These are phyloP conservation scores for Exsudoporus floridanus DNA, from an alignment of 1,284 basidiomycete genomes.

Conservation along the genomic window DNA sequence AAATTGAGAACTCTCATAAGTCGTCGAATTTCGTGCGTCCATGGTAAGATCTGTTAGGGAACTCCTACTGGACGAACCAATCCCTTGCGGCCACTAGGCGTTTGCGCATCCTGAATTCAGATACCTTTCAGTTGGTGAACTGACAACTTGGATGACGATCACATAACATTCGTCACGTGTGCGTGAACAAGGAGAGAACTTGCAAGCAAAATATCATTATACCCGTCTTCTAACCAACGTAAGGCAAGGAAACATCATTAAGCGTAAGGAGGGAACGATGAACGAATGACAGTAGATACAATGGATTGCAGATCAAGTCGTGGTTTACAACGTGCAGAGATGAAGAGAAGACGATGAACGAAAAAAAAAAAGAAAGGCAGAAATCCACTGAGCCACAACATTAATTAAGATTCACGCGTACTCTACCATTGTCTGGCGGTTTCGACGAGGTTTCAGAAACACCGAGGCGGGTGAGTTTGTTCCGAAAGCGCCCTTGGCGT, in stretches of 20 bases:
- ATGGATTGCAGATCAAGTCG: conserved; percentile 28
- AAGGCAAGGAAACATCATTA: conserved; percentile 1
- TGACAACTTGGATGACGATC: too few species aligned
- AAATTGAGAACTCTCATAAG: too few species aligned
- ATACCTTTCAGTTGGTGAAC: too few species aligned
- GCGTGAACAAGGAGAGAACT: too few species aligned
- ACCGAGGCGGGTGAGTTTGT: conserved; percentile 30
- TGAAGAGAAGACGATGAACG: conserved; percentile 14
- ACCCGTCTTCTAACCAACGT: conserved; percentile 1
- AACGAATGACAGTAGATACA: conserved; percentile 16
- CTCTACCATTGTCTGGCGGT: conserved; percentile 37
- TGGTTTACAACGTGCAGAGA: conserved; percentile 32
- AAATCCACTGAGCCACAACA: conserved; percentile 20
- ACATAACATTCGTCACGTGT: too few species aligned
- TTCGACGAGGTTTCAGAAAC: conserved; percentile 30
- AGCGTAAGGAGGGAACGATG: conserved; percentile 7
- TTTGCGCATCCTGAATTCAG: too few species aligned
- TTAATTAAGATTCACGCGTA: conserved; percentile 38
- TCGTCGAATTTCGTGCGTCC: too few species aligned
- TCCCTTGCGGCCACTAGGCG: too few species aligned
- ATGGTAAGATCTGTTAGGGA: too few species aligned
- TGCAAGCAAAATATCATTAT: conserved; percentile 5
- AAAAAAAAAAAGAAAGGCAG: conserved; percentile 2
- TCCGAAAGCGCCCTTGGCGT: conserved; percentile 33
- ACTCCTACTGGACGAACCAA: too few species aligned